Conservation (phyloP, 192 early-diverging fungal genomes). For the Linnemannia hyalina region DNA sequence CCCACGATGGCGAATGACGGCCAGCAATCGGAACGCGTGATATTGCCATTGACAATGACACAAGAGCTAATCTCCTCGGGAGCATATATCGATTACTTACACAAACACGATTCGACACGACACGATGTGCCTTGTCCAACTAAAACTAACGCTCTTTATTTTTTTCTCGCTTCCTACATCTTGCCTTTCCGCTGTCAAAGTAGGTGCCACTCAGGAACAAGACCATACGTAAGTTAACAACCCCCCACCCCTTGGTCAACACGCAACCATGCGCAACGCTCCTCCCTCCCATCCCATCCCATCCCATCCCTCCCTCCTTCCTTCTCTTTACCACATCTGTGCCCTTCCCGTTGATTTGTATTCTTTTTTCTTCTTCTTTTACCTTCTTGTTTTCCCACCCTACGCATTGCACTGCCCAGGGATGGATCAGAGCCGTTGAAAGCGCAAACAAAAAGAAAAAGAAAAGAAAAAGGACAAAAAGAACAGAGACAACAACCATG, state of each 20-base stretch:
- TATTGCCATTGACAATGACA: background rate
- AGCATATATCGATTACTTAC: background rate
- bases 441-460: conserved; percentile 10
- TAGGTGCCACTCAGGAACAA: conserved; percentile 51
- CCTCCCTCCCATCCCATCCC: background rate
- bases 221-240: conserved; percentile 52
- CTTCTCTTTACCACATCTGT: conserved; percentile 2
- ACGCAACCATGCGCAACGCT: background rate
- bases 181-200: background rate
- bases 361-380: background rate
- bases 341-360: background rate
- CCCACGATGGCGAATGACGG: conserved; percentile 13
- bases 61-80: background rate
- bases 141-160: background rate
- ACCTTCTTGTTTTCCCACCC: conserved; percentile 11
- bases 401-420: background rate
- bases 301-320: background rate
- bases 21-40: conserved; percentile 14
- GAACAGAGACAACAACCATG: conserved; percentile 9
- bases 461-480: conserved; percentile 2
- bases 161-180: background rate
- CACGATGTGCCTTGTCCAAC: background rate
- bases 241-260: background rate
- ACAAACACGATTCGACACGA: background rate
- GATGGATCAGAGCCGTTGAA: conserved; percentile 3